Evolutionary conservation across 2,329 filamentous ascomycete genomes (phyloP).

Genomic region (Colletotrichum sp.): DNA sequence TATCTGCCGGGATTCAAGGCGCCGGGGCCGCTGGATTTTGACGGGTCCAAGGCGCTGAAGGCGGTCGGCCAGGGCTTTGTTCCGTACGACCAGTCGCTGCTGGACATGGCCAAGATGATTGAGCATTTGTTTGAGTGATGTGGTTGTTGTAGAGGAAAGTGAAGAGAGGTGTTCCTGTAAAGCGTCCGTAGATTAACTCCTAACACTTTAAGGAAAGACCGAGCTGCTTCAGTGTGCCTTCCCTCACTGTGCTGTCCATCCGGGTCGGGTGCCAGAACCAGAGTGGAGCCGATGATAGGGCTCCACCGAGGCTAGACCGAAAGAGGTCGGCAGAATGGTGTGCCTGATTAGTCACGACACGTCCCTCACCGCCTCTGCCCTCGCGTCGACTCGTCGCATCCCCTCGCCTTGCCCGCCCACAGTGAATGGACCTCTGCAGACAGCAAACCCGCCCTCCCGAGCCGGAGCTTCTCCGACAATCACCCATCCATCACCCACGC

Average conservation of each 20-base stretch:
- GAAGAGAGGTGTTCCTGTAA: neutral
- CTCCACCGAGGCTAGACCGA: neutral
- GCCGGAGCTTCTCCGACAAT: constrained; percentile 49
- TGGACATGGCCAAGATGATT: neutral
- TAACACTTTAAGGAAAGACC: neutral
- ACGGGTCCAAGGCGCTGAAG: neutral
- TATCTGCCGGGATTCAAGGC: constrained; percentile 32
- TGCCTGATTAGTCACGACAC: neutral
- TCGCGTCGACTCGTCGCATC: neutral
- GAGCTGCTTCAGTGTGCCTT: neutral
- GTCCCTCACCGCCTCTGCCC: neutral
- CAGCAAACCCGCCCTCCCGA: neutral
- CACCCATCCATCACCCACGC: constrained; percentile 36
- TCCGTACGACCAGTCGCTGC: neutral
- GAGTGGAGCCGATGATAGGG: neutral
- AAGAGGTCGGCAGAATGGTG: neutral
- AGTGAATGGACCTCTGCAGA: neutral
- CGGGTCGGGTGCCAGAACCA: neutral
- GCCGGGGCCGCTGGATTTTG: neutral
- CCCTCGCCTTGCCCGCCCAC: neutral
- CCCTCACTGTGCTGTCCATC: neutral
- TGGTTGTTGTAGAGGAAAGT: neutral
- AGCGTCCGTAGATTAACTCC: neutral
- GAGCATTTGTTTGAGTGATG: neutral
- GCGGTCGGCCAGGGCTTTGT: neutral